Conservation (phyloP, 306 rosid species). For the Hippophae gyantsensis region DNA sequence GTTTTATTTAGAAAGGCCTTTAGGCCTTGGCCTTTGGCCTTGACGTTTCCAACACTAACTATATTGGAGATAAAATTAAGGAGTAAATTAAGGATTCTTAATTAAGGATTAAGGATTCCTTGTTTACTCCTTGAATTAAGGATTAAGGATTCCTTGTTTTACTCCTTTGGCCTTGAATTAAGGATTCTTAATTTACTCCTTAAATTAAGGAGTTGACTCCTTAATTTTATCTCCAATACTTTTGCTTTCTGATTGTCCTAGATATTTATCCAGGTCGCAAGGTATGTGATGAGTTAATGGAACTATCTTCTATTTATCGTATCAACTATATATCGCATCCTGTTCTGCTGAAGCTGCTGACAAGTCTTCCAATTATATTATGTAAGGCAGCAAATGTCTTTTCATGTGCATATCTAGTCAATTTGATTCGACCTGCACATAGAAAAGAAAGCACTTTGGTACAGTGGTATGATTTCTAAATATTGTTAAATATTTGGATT, state of each 20-base stretch:
- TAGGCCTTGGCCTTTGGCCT: no score
- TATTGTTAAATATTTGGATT: constrained; percentile 12
- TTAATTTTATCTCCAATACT: no score
- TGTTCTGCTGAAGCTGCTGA: constrained; percentile 11
- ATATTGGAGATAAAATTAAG: no score
- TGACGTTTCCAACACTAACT: no score
- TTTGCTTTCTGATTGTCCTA: constrained; percentile 23
- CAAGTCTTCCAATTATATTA: constrained; percentile 17
- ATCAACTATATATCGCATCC: background rate
- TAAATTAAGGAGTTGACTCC: no score
- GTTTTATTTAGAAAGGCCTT: no score
- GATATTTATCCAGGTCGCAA: constrained; percentile 86
- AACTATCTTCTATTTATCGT: background rate
- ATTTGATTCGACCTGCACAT: constrained; percentile 69
- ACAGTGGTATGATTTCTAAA: constrained; percentile 59
- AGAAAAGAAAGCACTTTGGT: constrained; percentile 89
- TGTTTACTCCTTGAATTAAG: no score
- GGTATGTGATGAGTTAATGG: constrained; percentile 38
- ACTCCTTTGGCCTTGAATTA: no score
- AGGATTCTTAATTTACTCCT: no score
- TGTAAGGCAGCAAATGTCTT: constrained; percentile 93
- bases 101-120: no score
- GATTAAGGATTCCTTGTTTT: no score
- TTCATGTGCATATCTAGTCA: constrained; percentile 87
- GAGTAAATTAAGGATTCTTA: no score